A percentile compares a stretch with the other conserved stretches of the same genome.
These are phyloP conservation scores for Corynespora cassiicola DNA, from an alignment of 2,329 filamentous ascomycete genomes.

Conservation along the genomic window DNA sequence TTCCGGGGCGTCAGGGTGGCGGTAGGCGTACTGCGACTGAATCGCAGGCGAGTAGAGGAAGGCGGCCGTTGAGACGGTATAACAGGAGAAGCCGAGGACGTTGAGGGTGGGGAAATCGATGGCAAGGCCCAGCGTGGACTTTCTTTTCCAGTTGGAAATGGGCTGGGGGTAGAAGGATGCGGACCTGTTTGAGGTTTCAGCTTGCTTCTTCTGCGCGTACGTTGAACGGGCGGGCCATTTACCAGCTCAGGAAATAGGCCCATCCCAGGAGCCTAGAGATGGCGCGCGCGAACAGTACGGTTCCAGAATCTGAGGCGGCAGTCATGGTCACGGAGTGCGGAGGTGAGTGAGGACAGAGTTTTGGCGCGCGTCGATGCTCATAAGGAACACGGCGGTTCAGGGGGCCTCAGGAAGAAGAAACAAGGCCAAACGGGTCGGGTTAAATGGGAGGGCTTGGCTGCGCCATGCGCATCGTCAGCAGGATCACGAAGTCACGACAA, in stretches of 20 bases:
- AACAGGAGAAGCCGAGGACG: slow-evolving; percentile 73
- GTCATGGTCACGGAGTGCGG: too few species aligned
- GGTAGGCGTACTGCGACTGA: slow-evolving; percentile 80
- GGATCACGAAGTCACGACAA: too few species aligned
- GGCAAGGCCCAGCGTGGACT: slow-evolving; percentile 81
- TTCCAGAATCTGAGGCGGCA: too few species aligned
- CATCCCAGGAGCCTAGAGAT: slow-evolving; percentile 44
- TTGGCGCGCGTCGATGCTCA: too few species aligned
- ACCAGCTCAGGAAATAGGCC: slow-evolving; percentile 46
- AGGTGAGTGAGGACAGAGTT: too few species aligned
- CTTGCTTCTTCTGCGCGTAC: neutral
- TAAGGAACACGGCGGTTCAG: too few species aligned
- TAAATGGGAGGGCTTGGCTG: too few species aligned
- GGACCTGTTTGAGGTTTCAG: slow-evolving; percentile 61
- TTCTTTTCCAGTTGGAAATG: slow-evolving; percentile 77
- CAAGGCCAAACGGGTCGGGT: too few species aligned
- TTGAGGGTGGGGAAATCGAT: slow-evolving; percentile 88
- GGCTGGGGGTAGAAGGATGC: slow-evolving; percentile 92
- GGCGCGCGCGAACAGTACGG: slow-evolving; percentile 37
- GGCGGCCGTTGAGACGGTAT: slow-evolving; percentile 74
- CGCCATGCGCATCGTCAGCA: too few species aligned
- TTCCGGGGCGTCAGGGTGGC: slow-evolving; percentile 74
- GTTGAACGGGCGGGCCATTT: slow-evolving; percentile 1
- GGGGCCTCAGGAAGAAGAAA: too few species aligned
- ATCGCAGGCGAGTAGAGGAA: slow-evolving; percentile 83